phyloP scores from a whole-genome alignment of 2,329 filamentous ascomycete genomes.

The Metarhizium sp. region DNA sequence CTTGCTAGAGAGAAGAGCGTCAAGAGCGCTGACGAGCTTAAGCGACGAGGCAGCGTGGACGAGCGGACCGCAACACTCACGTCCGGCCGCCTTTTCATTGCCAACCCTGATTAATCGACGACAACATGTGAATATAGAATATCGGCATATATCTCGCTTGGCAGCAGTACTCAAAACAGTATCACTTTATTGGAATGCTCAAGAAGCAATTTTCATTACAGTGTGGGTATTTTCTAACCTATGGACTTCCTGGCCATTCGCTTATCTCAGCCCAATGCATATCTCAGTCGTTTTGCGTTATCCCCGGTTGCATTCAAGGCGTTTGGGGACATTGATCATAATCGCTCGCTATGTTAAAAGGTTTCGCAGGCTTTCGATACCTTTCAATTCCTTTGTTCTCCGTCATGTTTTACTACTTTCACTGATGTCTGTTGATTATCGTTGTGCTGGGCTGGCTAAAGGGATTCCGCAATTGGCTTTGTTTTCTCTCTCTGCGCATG shows the following conservation, averaged over 20 bases:
- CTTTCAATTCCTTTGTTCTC: slow-evolving; percentile 7
- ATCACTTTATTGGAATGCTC: not conserved
- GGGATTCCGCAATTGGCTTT: not conserved
- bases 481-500: not conserved
- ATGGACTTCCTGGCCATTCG: not conserved
- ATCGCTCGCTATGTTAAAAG: slow-evolving; percentile 11
- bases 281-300: not conserved
- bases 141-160: not conserved
- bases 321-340: slow-evolving; percentile 10
- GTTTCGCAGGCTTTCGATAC: slow-evolving; percentile 16
- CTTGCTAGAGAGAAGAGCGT: slow-evolving; percentile 56
- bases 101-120: slow-evolving; percentile 60
- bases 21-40: slow-evolving; percentile 62
- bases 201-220: not conserved
- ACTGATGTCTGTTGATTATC: not conserved
- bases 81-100: slow-evolving; percentile 68
- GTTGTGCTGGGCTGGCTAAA: not conserved
- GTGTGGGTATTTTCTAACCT: not conserved
- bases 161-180: not conserved
- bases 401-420: slow-evolving; percentile 2
- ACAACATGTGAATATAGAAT: not conserved
- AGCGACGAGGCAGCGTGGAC: slow-evolving; percentile 71
- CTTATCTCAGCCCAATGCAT: too few relatives aligned
- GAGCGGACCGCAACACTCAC: slow-evolving; percentile 71
- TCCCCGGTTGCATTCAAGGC: slow-evolving; percentile 9